A percentile compares a stretch with the other conserved stretches of the same genome.
These are phyloP conservation scores for Amanita rimosa DNA, from an alignment of 768 basidiomycete species.

Conservation along the genomic window DNA sequence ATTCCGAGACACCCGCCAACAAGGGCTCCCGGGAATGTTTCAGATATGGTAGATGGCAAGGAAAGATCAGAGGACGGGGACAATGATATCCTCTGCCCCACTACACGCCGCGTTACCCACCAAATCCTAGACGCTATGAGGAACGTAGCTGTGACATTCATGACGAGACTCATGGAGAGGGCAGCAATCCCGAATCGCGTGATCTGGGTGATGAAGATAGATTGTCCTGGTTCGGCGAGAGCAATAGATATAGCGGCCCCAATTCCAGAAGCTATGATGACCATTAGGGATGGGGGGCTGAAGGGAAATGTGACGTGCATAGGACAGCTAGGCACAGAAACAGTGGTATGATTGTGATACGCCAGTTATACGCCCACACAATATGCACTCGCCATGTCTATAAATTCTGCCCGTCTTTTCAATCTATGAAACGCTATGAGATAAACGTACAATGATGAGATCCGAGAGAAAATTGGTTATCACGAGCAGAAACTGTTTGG, in stretches of 20 bases:
- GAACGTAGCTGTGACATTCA: slow-evolving; percentile 20
- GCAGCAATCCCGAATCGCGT: slow-evolving; percentile 24
- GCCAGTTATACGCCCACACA: slow-evolving; percentile 1
- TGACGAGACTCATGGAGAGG: slow-evolving; percentile 21
- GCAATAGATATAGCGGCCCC: slow-evolving; percentile 10
- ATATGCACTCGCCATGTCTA: slow-evolving; percentile 5
- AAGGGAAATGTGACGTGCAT: not conserved
- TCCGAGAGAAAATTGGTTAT: slow-evolving; percentile 4
- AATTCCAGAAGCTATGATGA: not conserved
- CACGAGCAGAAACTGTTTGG: slow-evolving; percentile 11
- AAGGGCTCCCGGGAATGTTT: not conserved
- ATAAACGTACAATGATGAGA: slow-evolving; percentile 3
- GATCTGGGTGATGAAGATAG: slow-evolving; percentile 19
- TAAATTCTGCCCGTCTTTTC: not conserved
- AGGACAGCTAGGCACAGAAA: not conserved
- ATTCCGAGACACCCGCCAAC: not conserved
- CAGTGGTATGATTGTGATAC: slow-evolving; percentile 1
- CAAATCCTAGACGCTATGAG: slow-evolving; percentile 23
- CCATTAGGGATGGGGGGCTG: not conserved
- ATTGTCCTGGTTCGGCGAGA: slow-evolving; percentile 17
- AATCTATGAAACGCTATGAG: not conserved
- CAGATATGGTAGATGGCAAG: not conserved
- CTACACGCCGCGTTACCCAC: slow-evolving; percentile 12
- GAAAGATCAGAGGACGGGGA: not conserved
- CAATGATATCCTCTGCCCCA: too few relatives aligned